Base-by-base conservation (phyloP, 2,329 filamentous ascomycete species). In the Penicillium fuscoglaucum region DNA sequence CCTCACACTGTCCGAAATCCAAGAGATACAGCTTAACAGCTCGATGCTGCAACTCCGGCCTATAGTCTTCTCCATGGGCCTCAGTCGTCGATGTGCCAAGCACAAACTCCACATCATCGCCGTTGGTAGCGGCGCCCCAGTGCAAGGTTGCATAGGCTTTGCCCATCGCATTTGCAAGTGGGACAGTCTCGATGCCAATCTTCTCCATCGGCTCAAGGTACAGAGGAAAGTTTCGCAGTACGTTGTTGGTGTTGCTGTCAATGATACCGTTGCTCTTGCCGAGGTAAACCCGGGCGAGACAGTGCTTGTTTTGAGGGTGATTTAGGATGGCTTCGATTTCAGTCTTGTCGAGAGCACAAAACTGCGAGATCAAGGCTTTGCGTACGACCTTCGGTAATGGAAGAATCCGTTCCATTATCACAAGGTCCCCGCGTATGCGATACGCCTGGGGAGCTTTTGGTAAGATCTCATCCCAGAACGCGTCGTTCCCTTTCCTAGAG, bases 41-140 rank as follows among this genome's bases (percentile, higher is more conserved):
- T 5, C 60, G 53, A 12, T 57, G 41, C 2, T 61, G 53, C 6
- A 57, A 8, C 17, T 53, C 47, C 3, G 19, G 19, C 12, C 6
- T 26, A 8, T 45, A 3, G 15, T 45, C 9, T n/a, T 4, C 2
- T n/a, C 15, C 15, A 17, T 29, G 9, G 17, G 10, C 8, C 21
- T 28, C 41, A 21, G 4, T 29, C 3, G 41, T 19, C 4, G 59
- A 57, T 41, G 53, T 61, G 0, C 61, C 59, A 43, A 61, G 47
- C 8, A 63, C 59, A 48, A 63, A 63, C 43, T 63, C 59, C n/a
- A 61, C 41, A 51, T 63, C 56, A 21, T 61, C 61, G 0, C 59
- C 61, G 29, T 58, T 57, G 5, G 51, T 39, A 5, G 13, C 50
- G 6, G 59, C 56, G 1, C 50, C 59, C 61, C 56, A 59, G 46